These are phyloP conservation scores for Spizellomyces punctatus DNA, from an alignment of 192 early-diverging fungal genomes.

Conservation along the genomic window DNA sequence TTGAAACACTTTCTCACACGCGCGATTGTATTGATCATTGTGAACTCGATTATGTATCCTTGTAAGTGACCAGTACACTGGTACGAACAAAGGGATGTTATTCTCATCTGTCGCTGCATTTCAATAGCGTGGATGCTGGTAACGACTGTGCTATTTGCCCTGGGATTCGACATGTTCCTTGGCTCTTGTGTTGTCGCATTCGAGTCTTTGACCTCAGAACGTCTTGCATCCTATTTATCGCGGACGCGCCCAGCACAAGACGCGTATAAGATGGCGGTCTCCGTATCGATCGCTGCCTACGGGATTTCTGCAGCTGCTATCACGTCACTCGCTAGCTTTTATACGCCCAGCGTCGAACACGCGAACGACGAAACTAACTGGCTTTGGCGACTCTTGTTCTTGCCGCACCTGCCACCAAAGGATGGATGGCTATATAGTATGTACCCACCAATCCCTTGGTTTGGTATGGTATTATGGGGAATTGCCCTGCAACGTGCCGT, in stretches of 20 bases:
- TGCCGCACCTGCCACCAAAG: conserved; percentile 15
- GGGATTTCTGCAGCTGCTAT: conserved; percentile 12
- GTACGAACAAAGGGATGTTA: not conserved
- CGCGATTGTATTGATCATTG: conserved; percentile 31
- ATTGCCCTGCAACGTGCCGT: conserved; percentile 29
- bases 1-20: conserved; percentile 42
- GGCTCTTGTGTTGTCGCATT: conserved; percentile 30
- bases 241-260: not conserved
- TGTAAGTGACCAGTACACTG: conserved; percentile 7
- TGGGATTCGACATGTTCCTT: conserved; percentile 46
- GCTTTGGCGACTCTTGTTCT: conserved; percentile 27
- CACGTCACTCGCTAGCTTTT: conserved; percentile 21
- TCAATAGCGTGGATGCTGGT: not conserved
- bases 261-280: not conserved
- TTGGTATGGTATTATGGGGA: conserved; percentile 39
- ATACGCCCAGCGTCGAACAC: conserved; percentile 20
- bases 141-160: conserved; percentile 42
- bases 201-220: conserved; percentile 6
- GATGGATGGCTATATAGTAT: conserved; percentile 21
- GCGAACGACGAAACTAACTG: conserved; percentile 23
- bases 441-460: conserved; percentile 44
- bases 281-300: conserved; percentile 22
- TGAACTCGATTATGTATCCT: conserved; percentile 28
- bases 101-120: not conserved
- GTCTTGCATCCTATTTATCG: not conserved